Conservation (phyloP, 805 yeast species). For the Candida palmyrensis region DNA sequence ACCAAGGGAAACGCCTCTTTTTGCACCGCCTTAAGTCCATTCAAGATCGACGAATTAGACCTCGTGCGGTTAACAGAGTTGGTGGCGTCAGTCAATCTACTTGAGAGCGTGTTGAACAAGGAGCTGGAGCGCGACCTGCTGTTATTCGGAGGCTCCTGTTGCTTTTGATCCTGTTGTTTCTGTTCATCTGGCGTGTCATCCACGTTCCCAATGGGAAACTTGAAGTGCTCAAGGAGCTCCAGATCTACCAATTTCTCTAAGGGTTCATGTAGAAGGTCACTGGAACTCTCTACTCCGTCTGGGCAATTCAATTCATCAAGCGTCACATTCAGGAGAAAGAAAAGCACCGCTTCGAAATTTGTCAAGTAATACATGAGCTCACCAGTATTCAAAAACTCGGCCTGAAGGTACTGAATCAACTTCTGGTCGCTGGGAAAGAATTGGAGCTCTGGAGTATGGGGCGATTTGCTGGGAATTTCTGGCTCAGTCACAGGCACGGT, state of each 20-base stretch:
- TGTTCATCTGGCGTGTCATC: not conserved
- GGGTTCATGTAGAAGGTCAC: slow-evolving; percentile 16
- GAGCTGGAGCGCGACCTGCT: slow-evolving; percentile 35
- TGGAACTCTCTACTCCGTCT: slow-evolving; percentile 7
- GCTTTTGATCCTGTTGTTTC: too few species aligned
- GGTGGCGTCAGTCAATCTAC: slow-evolving; percentile 26
- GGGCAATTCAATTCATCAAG: slow-evolving; percentile 19
- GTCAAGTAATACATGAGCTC: slow-evolving; percentile 36
- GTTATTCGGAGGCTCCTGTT: not conserved
- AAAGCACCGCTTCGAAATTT: slow-evolving; percentile 37
- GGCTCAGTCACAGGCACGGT: slow-evolving; percentile 1
- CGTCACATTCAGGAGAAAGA: slow-evolving; percentile 32
- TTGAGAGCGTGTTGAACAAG: slow-evolving; percentile 29
- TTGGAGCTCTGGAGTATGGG: slow-evolving; percentile 4
- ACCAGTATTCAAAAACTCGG: slow-evolving; percentile 29
- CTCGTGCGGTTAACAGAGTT: slow-evolving; percentile 20
- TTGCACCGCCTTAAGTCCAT: slow-evolving; percentile 12
- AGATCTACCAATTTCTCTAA: slow-evolving; percentile 26
- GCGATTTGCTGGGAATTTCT: not conserved
- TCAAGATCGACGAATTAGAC: slow-evolving; percentile 26
- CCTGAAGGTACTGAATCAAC: slow-evolving; percentile 21
- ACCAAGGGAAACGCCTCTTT: slow-evolving; percentile 26
- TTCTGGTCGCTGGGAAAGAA: slow-evolving; percentile 24
- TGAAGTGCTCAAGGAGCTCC: slow-evolving; percentile 18
- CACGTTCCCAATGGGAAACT: slow-evolving; percentile 16